phyloP scores from a whole-genome alignment of 1,139 yeast genomes.

The Magnusiomyces suaveolens region DNA sequence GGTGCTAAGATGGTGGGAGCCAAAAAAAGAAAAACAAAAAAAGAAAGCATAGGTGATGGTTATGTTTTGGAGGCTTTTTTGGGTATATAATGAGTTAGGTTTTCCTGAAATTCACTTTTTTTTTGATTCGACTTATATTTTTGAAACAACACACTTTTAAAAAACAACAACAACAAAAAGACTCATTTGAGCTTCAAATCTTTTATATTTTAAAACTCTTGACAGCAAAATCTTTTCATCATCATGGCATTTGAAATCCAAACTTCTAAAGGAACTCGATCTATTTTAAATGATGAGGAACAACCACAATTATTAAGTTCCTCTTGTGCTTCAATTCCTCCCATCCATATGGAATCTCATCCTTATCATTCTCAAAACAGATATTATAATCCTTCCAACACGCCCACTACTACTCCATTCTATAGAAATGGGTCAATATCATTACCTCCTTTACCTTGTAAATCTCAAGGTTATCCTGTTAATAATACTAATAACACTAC shows the following conservation, averaged over 20 bases:
- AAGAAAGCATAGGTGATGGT: too few species aligned
- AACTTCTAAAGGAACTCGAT: neutral
- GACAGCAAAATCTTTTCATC: neutral
- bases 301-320: neutral
- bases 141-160: too few species aligned
- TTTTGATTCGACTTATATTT: neutral
- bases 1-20: neutral
- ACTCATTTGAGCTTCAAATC: neutral
- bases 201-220: neutral
- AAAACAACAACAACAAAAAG: too few species aligned
- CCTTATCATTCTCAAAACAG: neutral
- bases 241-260: slow-evolving; percentile 4
- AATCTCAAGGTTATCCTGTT: neutral
- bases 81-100: neutral
- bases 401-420: neutral
- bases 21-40: too few species aligned
- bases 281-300: neutral
- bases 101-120: neutral
- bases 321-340: neutral
- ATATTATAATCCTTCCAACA: neutral
- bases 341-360: neutral
- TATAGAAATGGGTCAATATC: slow-evolving; percentile 7
- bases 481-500: too few species aligned
- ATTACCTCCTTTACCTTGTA: slow-evolving; percentile 8
- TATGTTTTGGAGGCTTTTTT: too few species aligned